Base-by-base conservation (phyloP, 1,284 basidiomycete genomes). In the Malassezia globosa region DNA sequence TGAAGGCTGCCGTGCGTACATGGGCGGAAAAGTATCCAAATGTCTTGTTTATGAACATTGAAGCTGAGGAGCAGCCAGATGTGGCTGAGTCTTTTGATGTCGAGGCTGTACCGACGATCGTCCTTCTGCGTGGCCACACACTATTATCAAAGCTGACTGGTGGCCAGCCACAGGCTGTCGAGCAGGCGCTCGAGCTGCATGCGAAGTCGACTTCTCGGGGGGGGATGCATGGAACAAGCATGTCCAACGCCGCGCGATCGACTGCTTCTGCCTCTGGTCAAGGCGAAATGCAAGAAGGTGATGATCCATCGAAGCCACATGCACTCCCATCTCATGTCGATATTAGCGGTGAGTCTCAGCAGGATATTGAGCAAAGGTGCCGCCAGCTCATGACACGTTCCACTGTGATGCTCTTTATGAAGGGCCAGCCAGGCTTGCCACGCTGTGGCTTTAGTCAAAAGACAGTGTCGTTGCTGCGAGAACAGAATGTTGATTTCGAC, bases 71-170 rank as follows among this genome's bases (percentile, higher is more conserved):
- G 14, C 82, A 87, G 63, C 73, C 80, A 11, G 92, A 96, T 47
- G 90, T 97, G 42, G 78, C 88, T 4, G 90, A 95, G 69, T 87
- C 85, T 5, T 97, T 97, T 63, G 83, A 89, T 24, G 80, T 97
- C 49, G 82, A 90, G 66, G 81, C 85, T 7, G 92, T 97, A 3
- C 92, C 94, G 0, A 77, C 82, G 1, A 84, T 90, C 63, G 74
- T 96, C 44, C 73, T 97, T 46, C 80, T 97, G 23, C 78, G 82
- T 5, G 94, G 92, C 1, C 92, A 97, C 73, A 83, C 82, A 0
- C 80, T 96, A 2, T 80, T 97, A 4, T 80, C 77, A 1, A 81
- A 83, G 41, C 80, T 95, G 64, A 76, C 79, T 11, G 92, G 94
- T 18, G 87, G 84, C 16, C 87, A 96, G 69, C 82, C 83, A 10